Percentiles rank a stretch among this genome's conserved stretches.
phyloP scores from a whole-genome alignment of 2,329 filamentous ascomycete genomes.

The Colletotrichum sp. region DNA sequence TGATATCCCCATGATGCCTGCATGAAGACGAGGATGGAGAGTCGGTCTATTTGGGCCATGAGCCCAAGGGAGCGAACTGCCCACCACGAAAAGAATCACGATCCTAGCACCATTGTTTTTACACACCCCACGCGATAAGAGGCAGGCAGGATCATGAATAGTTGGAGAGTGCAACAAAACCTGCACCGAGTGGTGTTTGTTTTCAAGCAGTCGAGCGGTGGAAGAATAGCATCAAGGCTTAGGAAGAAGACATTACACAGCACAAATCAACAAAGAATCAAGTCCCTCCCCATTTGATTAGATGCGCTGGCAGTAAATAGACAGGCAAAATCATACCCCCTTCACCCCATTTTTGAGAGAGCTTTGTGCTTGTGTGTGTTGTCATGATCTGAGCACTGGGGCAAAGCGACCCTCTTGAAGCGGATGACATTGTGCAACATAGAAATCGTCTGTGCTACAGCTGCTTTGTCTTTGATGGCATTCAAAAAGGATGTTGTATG shows the following conservation, averaged over 20 bases:
- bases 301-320: conserved; percentile 4
- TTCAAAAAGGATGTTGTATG: neutral
- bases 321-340: conserved; percentile 9
- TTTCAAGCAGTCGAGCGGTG: conserved; percentile 6
- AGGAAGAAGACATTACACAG: conserved; percentile 22
- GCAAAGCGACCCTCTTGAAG: neutral
- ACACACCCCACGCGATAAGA: conserved; percentile 1
- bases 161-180: conserved; percentile 20
- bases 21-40: neutral
- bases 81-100: conserved; percentile 5
- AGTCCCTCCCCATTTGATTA: conserved; percentile 11
- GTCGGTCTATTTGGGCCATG: neutral
- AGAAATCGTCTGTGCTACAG: neutral
- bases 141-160: conserved; percentile 3
- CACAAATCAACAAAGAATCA: conserved; percentile 11
- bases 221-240: conserved; percentile 21
- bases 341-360: neutral
- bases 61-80: neutral
- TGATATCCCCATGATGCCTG: neutral
- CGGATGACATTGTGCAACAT: neutral
- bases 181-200: conserved; percentile 21
- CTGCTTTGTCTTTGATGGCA: neutral
- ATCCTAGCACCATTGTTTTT: conserved; percentile 16
- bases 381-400: neutral
- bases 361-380: neutral